Evolutionary conservation across 2,329 filamentous ascomycete genomes (phyloP).

Genomic region (Periglandula ipomoeae): DNA sequence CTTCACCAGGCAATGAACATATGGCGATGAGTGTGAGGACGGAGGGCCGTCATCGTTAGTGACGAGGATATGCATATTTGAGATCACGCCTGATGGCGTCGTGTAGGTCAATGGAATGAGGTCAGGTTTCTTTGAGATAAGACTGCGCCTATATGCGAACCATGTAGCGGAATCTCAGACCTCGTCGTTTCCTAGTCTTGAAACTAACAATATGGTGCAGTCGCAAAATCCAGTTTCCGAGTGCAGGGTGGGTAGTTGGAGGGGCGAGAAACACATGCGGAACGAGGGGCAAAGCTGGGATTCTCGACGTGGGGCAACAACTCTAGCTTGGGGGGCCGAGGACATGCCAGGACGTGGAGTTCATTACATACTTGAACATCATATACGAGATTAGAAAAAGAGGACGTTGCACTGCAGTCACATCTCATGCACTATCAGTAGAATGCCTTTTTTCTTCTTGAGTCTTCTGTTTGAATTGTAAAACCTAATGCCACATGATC

Average conservation of each 20-base stretch:
- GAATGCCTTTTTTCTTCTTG: not conserved
- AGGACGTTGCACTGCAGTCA: no score
- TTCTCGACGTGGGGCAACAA: slow-evolving; percentile 6
- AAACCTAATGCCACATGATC: slow-evolving; percentile 6
- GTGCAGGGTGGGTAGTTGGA: not conserved
- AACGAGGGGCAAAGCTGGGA: not conserved
- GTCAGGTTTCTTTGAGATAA: not conserved
- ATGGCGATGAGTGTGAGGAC: slow-evolving; percentile 68
- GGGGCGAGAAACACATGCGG: not conserved
- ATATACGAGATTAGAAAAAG: no score
- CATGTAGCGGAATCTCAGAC: not conserved
- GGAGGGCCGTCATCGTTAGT: slow-evolving; percentile 78
- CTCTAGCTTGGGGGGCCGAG: not conserved
- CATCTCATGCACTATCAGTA: no score
- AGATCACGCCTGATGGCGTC: not conserved
- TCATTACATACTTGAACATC: no score
- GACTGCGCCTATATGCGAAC: no score
- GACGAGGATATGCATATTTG: slow-evolving; percentile 52
- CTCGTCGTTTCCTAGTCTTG: not conserved
- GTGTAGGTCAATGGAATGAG: not conserved
- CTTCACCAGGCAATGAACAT: slow-evolving; percentile 65
- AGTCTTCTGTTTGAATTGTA: not conserved
- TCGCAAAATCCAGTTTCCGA: not conserved
- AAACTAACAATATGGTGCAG: not conserved
- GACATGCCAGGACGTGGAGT: not conserved